A percentile compares a stretch with the other conserved stretches of the same genome.
Evolutionary conservation across 140 eudicot species (phyloP).

Genomic region (Cichorium intybus): DNA sequence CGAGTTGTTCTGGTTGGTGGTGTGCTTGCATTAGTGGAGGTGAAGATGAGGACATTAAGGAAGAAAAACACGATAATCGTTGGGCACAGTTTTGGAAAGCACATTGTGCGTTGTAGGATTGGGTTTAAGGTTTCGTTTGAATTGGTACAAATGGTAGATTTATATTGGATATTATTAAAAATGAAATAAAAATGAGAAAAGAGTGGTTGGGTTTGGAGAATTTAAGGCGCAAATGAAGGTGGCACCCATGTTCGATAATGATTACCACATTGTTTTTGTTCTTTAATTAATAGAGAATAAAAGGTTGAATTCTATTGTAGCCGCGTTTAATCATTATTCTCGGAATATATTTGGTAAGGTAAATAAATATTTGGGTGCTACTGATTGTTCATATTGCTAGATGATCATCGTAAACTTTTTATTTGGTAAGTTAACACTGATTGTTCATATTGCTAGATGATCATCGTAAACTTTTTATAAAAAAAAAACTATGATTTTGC

Average conservation of each 20-base stretch:
- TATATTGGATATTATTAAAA: conserved; percentile 13
- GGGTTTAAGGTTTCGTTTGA: conserved; percentile 21
- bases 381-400: no score
- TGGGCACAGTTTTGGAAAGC: conserved; percentile 19
- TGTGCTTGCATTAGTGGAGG: conserved; percentile 28
- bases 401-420: no score
- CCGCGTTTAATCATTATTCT: conserved; percentile 24
- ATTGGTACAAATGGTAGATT: conserved; percentile 9
- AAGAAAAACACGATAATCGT: conserved; percentile 5
- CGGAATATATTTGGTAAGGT: conserved; percentile 8
- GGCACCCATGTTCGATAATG: conserved; percentile 97
- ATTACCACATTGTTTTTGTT: conserved; percentile 42
- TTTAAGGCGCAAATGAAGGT: conserved; percentile 58
- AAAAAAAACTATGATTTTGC: no score
- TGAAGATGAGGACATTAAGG: conserved; percentile 25
- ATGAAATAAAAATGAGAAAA: neutral
- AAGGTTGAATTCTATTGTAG: conserved; percentile 28
- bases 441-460: no score
- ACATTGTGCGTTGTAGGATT: conserved; percentile 28
- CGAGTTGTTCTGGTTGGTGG: neutral
- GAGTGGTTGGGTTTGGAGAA: conserved; percentile 38
- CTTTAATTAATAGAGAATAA: conserved; percentile 6
- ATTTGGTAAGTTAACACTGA: no score
- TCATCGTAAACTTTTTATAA: no score
- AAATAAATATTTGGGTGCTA: no score